These are phyloP conservation scores for Corymbia calophylla DNA, from an alignment of 441 rosid genomes.

Conservation along the genomic window DNA sequence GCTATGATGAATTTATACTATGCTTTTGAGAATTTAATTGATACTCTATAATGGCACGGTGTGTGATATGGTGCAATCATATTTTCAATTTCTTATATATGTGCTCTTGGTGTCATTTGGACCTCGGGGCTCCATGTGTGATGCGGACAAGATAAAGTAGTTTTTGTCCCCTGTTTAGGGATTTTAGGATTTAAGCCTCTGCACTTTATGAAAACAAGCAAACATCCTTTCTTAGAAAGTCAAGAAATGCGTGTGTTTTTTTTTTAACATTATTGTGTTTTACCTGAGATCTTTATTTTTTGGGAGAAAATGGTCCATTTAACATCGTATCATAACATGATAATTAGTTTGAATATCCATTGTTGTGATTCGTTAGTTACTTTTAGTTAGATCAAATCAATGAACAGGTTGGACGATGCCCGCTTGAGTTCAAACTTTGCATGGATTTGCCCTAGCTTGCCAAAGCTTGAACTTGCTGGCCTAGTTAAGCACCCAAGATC, in stretches of 20 bases:
- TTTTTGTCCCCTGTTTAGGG: neutral
- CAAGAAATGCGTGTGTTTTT: neutral
- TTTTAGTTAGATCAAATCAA: neutral
- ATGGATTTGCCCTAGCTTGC: neutral
- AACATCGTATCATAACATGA: neutral
- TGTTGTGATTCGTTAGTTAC: neutral
- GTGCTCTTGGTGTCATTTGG: neutral
- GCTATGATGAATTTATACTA: neutral
- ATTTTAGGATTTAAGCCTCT: neutral
- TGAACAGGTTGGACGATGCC: neutral
- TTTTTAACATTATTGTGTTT: neutral
- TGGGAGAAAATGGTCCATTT: neutral
- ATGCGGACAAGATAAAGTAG: neutral
- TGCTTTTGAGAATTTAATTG: neutral
- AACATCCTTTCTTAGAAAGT: neutral
- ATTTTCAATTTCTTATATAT: neutral
- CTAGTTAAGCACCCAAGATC: neutral
- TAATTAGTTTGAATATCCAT: neutral
- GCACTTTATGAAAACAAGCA: neutral
- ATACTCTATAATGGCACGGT: neutral
- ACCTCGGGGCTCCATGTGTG: neutral
- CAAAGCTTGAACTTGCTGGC: neutral
- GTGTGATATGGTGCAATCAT: neutral
- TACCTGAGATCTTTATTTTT: neutral
- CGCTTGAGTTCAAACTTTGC: neutral